Conservation (phyloP, 2,329 filamentous ascomycete species). For the Iodosphaeria phyllophila region DNA sequence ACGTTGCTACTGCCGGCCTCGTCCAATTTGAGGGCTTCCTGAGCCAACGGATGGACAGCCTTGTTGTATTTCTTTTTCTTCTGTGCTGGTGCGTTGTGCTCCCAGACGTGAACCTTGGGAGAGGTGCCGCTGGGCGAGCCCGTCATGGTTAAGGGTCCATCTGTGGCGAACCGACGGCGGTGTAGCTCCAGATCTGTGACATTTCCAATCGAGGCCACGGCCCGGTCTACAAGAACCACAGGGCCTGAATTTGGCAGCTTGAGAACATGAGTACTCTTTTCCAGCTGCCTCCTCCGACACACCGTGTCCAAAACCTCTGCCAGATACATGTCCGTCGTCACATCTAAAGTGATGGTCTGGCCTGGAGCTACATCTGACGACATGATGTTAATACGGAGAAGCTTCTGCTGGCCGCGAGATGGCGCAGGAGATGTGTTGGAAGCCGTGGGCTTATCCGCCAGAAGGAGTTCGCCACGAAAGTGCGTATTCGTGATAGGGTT, state of each 20-base stretch:
- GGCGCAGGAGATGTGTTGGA: slow-evolving; percentile 20
- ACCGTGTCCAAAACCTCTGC: slow-evolving; percentile 65
- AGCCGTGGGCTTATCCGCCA: slow-evolving; percentile 37
- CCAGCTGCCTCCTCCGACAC: slow-evolving; percentile 58
- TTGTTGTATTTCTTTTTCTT: slow-evolving; percentile 35
- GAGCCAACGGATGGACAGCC: slow-evolving; percentile 46
- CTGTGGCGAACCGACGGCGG: slow-evolving; percentile 55
- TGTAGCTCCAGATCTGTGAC: slow-evolving; percentile 59
- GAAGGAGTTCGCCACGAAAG: slow-evolving; percentile 30
- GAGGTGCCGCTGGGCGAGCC: slow-evolving; percentile 52
- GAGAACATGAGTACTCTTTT: slow-evolving; percentile 63
- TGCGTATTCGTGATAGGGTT: slow-evolving; percentile 46
- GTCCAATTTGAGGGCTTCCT: slow-evolving; percentile 40
- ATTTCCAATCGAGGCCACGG: slow-evolving; percentile 60
- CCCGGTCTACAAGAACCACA: slow-evolving; percentile 58
- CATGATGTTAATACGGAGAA: slow-evolving; percentile 53
- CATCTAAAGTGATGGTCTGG: slow-evolving; percentile 55
- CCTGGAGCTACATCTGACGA: slow-evolving; percentile 51
- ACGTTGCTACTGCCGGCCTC: slow-evolving; percentile 30
- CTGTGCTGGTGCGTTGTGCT: slow-evolving; percentile 21
- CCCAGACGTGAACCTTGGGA: slow-evolving; percentile 42
- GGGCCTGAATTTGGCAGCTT: slow-evolving; percentile 59
- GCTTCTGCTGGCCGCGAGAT: slow-evolving; percentile 46
- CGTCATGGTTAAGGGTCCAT: slow-evolving; percentile 49
- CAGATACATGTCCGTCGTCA: slow-evolving; percentile 68